Evolutionary conservation across 1,284 basidiomycete genomes (phyloP).

Genomic region (Cryptococcus sp.): DNA sequence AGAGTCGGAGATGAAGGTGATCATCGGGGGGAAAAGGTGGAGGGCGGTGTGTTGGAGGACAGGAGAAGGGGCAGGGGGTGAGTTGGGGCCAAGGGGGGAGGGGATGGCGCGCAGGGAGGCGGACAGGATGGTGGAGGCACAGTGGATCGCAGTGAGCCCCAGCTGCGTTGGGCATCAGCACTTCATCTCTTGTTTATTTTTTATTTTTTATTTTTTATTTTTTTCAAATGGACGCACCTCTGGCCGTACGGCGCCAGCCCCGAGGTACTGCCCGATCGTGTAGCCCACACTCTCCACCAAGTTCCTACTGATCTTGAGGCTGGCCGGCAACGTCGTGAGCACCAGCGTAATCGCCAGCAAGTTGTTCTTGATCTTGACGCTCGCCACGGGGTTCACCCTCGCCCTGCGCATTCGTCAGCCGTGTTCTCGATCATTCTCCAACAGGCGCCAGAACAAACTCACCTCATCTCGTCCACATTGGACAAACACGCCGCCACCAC

Average conservation of each 20-base stretch:
- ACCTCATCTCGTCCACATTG: conserved; percentile 91
- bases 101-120: conserved; percentile 50
- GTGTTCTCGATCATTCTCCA: neutral
- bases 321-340: conserved; percentile 71
- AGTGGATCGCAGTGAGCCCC: conserved; percentile 81
- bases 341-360: conserved; percentile 81
- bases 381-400: conserved; percentile 69
- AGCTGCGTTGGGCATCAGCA: conserved; percentile 46
- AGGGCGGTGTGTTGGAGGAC: conserved; percentile 70
- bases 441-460: conserved; percentile 27
- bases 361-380: conserved; percentile 86
- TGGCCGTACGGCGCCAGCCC: conserved; percentile 57
- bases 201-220: neutral
- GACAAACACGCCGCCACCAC: conserved; percentile 77
- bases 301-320: conserved; percentile 65
- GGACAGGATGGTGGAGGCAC: conserved; percentile 73
- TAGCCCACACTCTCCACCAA: conserved; percentile 82
- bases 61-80: conserved; percentile 35
- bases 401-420: conserved; percentile 56
- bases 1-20: conserved; percentile 70
- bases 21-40: conserved; percentile 71
- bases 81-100: conserved; percentile 21
- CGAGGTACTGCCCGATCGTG: conserved; percentile 69
- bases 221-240: conserved; percentile 60
- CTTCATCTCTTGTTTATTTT: neutral